Conservation (phyloP, 1,284 basidiomycete species). For the Puccinia sorghi region DNA sequence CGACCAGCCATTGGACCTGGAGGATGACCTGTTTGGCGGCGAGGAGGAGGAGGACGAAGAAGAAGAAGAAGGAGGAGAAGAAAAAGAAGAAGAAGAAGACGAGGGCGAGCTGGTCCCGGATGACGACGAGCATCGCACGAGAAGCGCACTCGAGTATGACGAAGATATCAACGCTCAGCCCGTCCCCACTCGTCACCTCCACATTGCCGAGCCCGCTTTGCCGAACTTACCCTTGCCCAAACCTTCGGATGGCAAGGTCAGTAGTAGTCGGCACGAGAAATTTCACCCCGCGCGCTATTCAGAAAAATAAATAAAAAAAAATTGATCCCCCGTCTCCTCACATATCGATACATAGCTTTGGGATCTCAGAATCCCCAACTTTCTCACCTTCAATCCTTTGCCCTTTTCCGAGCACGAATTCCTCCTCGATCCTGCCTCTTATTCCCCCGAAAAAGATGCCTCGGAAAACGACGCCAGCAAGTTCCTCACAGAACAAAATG, state of each 20-base stretch:
- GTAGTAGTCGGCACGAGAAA: neutral
- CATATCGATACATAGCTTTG: constrained; percentile 8
- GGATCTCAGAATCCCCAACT: constrained; percentile 44
- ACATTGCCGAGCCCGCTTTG: constrained; percentile 28
- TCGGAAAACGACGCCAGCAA: neutral
- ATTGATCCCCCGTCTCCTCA: neutral
- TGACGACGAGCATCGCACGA: neutral
- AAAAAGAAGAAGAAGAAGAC: constrained; percentile 18
- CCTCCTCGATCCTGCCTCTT: neutral
- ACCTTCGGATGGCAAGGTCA: constrained; percentile 21
- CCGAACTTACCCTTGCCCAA: constrained; percentile 30
- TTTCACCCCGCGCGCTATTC: neutral
- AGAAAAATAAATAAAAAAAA: neutral
- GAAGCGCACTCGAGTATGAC: constrained; percentile 19
- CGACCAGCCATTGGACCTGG: constrained; percentile 12
- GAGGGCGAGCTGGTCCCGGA: constrained; percentile 6
- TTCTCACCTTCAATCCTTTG: constrained; percentile 12
- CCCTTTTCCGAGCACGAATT: constrained; percentile 38
- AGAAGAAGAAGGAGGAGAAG: constrained; percentile 14
- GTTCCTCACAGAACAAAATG: constrained; percentile 23
- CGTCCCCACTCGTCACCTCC: neutral
- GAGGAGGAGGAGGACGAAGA: neutral
- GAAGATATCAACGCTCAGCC: constrained; percentile 31
- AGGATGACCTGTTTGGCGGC: constrained; percentile 40
- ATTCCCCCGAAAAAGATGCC: neutral